Base-by-base conservation (phyloP, 2,329 filamentous ascomycete genomes). In the Alternaria sp. region DNA sequence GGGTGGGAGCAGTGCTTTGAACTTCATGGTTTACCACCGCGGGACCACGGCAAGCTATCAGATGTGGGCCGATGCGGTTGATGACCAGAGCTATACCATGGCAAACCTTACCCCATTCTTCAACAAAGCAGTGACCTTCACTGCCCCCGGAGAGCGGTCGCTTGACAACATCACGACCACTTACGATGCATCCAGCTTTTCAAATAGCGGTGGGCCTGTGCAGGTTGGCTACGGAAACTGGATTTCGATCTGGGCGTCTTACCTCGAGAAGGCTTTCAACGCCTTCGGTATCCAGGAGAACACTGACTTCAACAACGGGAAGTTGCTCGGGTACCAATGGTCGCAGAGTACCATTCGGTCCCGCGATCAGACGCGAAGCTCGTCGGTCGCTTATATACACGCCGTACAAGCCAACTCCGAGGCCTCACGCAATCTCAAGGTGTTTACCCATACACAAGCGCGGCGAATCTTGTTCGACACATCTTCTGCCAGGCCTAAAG, bases 31-130 rank as follows among this genome's bases (percentile, higher is more conserved):
- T 3, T 75, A 75, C 15, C 74, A 78, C 47, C 68, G 74, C 6
- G 69, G 60, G 3, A 73, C 69, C 4, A 44, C 25, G 21, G 69
- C 69, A 19, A 62, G 73, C 2, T 74, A 74, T 19, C 58, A 74
- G 47, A 62, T 61, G 9, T 81, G 77, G 79, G 77, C 75, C 0
- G 67, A 78, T 30, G 9, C 63, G 0, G 74, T 79, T 1, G 76
- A 68, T 6, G 78, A 80, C 52, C 57, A 73, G 15, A 73, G 66
- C 47, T 80, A 73, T 56, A 70, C 61, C 0, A 79, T 70, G 46
- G 65, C 74, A 11, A 70, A 66, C 8, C 10, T 79, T 4, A 58
- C 73, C 1, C 72, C 70, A 1, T 79, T 73, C 57, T 79, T 77
- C 64, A 67, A 75, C 40, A 69, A 69, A 28, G 69, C 70, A 8